These are phyloP conservation scores for Neonectria ditissima DNA, from an alignment of 2,329 filamentous ascomycete genomes.

Conservation along the genomic window DNA sequence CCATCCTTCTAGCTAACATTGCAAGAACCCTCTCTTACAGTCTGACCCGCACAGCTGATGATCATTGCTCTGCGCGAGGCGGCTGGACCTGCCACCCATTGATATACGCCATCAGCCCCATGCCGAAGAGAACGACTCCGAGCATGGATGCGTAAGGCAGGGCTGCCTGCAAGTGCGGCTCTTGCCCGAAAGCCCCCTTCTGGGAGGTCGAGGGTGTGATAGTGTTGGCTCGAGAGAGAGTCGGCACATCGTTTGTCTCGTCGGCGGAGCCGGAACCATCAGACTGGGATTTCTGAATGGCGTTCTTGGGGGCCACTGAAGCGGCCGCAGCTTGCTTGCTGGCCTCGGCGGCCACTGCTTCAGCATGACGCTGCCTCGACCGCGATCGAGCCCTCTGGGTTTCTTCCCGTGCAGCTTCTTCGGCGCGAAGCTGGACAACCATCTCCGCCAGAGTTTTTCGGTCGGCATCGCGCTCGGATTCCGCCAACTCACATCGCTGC, in stretches of 20 bases:
- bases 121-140: conserved; percentile 82
- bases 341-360: conserved; percentile 35
- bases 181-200: conserved; percentile 55
- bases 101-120: conserved; percentile 87
- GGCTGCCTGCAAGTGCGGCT: conserved; percentile 61
- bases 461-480: conserved; percentile 78
- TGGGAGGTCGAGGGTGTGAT: conserved; percentile 59
- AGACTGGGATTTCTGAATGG: conserved; percentile 27
- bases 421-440: conserved; percentile 83
- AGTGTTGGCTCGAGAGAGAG: conserved; percentile 61
- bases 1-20: conserved; percentile 27
- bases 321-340: conserved; percentile 30
- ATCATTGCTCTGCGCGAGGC: conserved; percentile 49
- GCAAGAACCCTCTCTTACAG: conserved; percentile 33
- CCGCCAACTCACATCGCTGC: conserved; percentile 81
- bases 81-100: conserved; percentile 77
- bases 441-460: conserved; percentile 86
- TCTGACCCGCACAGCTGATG: conserved; percentile 27
- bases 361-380: conserved; percentile 48
- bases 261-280: conserved; percentile 43
- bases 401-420: conserved; percentile 63
- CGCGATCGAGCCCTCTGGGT: conserved; percentile 55
- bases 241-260: conserved; percentile 54
- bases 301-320: conserved; percentile 38
- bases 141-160: conserved; percentile 86